Percentiles rank a stretch among this genome's conserved stretches.
Evolutionary conservation across 2,329 filamentous ascomycete genomes (phyloP).

Genomic region (Penicillium sp.): DNA sequence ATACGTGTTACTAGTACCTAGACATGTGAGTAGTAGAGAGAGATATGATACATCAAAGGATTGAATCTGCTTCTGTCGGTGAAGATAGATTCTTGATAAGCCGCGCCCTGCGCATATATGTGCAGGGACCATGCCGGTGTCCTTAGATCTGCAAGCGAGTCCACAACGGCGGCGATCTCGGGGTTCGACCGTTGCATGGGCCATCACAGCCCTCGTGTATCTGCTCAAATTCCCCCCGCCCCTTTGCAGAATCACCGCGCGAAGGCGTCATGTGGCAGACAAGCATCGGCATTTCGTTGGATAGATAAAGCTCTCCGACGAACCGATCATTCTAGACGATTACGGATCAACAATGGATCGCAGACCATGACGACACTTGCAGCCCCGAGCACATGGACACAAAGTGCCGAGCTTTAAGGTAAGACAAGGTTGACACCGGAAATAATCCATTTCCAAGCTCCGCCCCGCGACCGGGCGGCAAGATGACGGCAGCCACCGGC

Average conservation of each 20-base stretch:
- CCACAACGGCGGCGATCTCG: not conserved
- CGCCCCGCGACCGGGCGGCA: constrained; percentile 10
- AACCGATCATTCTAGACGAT: not conserved
- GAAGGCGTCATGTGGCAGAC: not conserved
- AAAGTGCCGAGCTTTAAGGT: not conserved
- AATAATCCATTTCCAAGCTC: not conserved
- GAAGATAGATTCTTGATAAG: no score
- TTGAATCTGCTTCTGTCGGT: no score
- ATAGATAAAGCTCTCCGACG: not conserved
- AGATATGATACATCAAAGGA: no score
- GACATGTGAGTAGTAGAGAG: no score
- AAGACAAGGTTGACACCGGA: not conserved
- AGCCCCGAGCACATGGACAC: not conserved
- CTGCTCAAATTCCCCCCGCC: not conserved
- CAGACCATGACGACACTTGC: not conserved
- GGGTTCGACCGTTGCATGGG: not conserved
- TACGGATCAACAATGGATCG: not conserved
- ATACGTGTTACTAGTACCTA: no score
- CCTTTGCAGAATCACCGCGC: not conserved
- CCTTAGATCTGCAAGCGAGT: no score
- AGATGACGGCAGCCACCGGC: constrained; percentile 14
- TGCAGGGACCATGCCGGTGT: no score
- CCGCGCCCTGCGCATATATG: no score
- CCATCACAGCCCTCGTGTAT: not conserved
- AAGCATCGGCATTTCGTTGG: not conserved